These are phyloP conservation scores for Fraxinus ornus DNA, from an alignment of 305 asterid genomes.

Conservation along the genomic window DNA sequence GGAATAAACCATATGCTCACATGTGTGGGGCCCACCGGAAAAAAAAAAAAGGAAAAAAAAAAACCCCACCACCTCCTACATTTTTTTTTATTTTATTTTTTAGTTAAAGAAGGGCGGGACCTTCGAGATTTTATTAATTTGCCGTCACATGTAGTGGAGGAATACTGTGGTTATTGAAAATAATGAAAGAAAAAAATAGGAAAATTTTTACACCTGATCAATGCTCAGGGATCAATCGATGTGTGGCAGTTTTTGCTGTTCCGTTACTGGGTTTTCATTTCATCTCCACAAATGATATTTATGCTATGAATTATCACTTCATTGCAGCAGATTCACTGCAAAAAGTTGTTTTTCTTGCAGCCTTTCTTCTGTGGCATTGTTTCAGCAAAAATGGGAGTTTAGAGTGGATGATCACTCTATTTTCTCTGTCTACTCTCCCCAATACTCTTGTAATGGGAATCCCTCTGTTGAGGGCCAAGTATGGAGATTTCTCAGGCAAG, in stretches of 20 bases:
- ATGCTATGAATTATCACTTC: constrained; percentile 85
- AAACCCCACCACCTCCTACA: too few species aligned
- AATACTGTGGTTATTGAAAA: too few species aligned
- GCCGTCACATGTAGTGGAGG: too few species aligned
- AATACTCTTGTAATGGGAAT: constrained; percentile 93
- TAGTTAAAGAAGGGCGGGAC: too few species aligned
- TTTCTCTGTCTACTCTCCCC: constrained; percentile 79
- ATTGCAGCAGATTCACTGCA: constrained; percentile 85
- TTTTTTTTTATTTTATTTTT: too few species aligned
- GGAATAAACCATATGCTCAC: too few species aligned
- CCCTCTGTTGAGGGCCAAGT: constrained; percentile 77
- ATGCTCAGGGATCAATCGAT: too few species aligned
- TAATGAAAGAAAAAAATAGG: too few species aligned
- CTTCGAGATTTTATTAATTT: too few species aligned
- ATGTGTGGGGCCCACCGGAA: too few species aligned
- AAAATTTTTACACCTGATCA: too few species aligned
- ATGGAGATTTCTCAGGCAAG: constrained; percentile 79
- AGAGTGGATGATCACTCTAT: constrained; percentile 84
- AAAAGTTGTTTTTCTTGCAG: constrained; percentile 60
- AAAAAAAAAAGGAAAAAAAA: too few species aligned
- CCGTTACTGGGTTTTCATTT: constrained; percentile 84
- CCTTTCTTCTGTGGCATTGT: constrained; percentile 65
- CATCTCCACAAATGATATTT: constrained; percentile 70
- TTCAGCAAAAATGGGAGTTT: constrained; percentile 53
- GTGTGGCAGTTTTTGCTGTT: constrained; percentile 87